These are phyloP conservation scores for Kodamaea sagamina DNA, from an alignment of 805 yeast genomes.

Conservation along the genomic window DNA sequence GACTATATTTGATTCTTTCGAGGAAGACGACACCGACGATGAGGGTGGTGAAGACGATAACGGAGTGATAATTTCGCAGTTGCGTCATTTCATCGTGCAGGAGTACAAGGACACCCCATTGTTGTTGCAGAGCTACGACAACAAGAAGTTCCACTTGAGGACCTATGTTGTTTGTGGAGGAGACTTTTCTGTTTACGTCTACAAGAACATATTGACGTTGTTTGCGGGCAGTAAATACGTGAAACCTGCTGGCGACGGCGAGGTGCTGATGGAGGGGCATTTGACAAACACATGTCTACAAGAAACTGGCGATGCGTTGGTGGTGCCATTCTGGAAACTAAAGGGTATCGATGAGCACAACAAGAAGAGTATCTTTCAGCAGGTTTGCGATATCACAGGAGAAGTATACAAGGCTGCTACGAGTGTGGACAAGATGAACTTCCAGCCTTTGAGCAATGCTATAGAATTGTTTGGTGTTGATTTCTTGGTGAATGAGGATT, in stretches of 20 bases:
- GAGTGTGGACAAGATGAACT: conserved; percentile 78
- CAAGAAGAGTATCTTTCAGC: conserved; percentile 47
- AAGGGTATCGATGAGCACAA: conserved; percentile 31
- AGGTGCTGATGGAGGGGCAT: conserved; percentile 65
- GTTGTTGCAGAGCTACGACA: conserved; percentile 56
- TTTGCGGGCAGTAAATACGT: conserved; percentile 65
- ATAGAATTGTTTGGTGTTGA: conserved; percentile 90
- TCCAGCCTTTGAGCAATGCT: conserved; percentile 77
- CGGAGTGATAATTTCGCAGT: conserved; percentile 80
- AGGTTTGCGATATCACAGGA: conserved; percentile 60
- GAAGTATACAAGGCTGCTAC: conserved; percentile 83
- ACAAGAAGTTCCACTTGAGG: conserved; percentile 86
- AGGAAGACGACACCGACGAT: conserved; percentile 66
- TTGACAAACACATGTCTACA: conserved; percentile 94
- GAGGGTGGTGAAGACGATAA: conserved; percentile 54
- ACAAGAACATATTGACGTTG: conserved; percentile 74
- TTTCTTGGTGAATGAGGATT: conserved; percentile 65
- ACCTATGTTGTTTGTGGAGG: conserved; percentile 79
- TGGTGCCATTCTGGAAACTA: conserved; percentile 65
- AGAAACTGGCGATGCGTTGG: conserved; percentile 51
- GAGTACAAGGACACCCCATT: conserved; percentile 73
- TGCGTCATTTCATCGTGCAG: conserved; percentile 90
- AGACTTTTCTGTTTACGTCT: conserved; percentile 75
- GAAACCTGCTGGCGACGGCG: conserved; percentile 26
- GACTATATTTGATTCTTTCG: conserved; percentile 80